Base-by-base conservation (phyloP, 2,329 filamentous ascomycete genomes). In the Fusarium camptoceras region DNA sequence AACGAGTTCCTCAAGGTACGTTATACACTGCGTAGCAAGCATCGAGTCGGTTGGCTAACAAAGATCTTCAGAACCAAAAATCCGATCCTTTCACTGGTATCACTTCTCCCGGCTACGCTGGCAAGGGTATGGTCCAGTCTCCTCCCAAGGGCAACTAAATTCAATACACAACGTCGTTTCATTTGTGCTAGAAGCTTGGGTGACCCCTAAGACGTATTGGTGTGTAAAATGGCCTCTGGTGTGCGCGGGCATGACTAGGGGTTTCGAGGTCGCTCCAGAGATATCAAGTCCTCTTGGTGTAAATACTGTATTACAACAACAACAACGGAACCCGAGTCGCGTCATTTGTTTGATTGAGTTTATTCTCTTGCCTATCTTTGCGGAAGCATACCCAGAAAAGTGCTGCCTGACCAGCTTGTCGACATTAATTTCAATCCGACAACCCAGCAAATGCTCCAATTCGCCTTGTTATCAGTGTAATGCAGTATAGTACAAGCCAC, bases 1-100 rank as follows among this genome's bases (percentile, higher is more conserved):
- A 97, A 99, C 84, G 96, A 98, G 86, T 96, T 92, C 83, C 87
- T 98, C 82, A 94, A 90, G 89, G 95, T 97, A 85, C 50, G 72
- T 64, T 37, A 7, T 47, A 20, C 31, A 20, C 3, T 25, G 20
- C 22, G 24, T 18, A 37, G n/a, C 6, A 55, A 24, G 20, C 37
- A 20, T 31, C 6, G 37, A 25, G 50, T 25, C 44, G 42, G 6
- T 16, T 18, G 20, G 43, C 72, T 76, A 63, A 74, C 69, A 58
- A 37, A 28, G 20, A 16, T 51, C 31, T n/a, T 80, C 80, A 97
- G 93, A 85, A 86, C 79, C 92, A 97, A 89, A 92, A 91, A 78
- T 86, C 93, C 79, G 94, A 97, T 80, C 94, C 94, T 68, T 88
- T 97, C 81, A 94, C 92, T 70, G 94, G 94, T 87, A 84, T 96